Conservation (phyloP, 257 asterid genomes). For the Solanum verrucosum region DNA sequence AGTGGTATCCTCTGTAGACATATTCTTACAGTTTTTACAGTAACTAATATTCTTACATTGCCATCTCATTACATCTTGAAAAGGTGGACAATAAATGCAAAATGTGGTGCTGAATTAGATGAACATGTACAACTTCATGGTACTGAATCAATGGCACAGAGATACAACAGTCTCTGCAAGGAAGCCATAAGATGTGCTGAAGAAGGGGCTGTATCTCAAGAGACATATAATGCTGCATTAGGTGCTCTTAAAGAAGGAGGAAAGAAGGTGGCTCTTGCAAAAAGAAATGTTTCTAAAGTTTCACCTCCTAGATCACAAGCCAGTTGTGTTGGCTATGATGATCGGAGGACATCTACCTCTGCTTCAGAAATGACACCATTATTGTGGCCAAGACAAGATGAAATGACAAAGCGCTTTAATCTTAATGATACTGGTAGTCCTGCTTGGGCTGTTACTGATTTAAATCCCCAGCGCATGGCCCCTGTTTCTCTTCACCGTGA, state of each 20-base stretch:
- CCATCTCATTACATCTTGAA: slow-evolving; percentile 78
- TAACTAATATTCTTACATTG: slow-evolving; percentile 78
- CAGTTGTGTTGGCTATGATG: slow-evolving; percentile 45
- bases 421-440: slow-evolving; percentile 48
- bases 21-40: slow-evolving; percentile 87
- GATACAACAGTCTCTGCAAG: slow-evolving; percentile 69
- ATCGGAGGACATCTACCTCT: slow-evolving; percentile 26
- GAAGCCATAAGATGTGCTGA: slow-evolving; percentile 79
- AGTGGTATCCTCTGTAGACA: slow-evolving; percentile 88
- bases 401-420: slow-evolving; percentile 40
- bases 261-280: slow-evolving; percentile 53
- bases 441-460: slow-evolving; percentile 31
- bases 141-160: slow-evolving; percentile 37
- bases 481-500: slow-evolving; percentile 51
- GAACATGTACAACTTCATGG: slow-evolving; percentile 34
- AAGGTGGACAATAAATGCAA: slow-evolving; percentile 91
- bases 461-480: slow-evolving; percentile 37
- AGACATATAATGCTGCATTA: slow-evolving; percentile 55
- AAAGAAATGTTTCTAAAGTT: slow-evolving; percentile 50
- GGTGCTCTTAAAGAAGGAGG: slow-evolving; percentile 59
- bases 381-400: slow-evolving; percentile 81
- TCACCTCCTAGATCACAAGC: slow-evolving; percentile 46
- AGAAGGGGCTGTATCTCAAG: slow-evolving; percentile 68
- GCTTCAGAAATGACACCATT: slow-evolving; percentile 50
- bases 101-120: slow-evolving; percentile 37